Conservation (phyloP, 495 filamentous ascomycete species). For the Lasiosphaeria miniovina region DNA sequence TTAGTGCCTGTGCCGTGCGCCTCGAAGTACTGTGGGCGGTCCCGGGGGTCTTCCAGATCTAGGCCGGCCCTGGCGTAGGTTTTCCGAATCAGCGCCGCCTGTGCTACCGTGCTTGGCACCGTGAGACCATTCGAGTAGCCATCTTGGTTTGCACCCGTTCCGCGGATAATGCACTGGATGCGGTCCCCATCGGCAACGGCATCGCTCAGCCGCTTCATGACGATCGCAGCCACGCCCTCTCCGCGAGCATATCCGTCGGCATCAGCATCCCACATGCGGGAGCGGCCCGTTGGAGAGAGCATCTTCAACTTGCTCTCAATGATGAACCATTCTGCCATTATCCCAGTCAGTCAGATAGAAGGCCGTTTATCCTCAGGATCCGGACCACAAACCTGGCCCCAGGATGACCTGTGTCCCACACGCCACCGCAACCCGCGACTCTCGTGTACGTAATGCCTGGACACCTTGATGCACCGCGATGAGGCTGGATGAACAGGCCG, state of each 20-base stretch:
- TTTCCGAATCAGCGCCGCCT: constrained; percentile 44
- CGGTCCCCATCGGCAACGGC: constrained; percentile 48
- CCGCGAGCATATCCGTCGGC: constrained; percentile 63
- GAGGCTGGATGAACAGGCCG: constrained; percentile 55
- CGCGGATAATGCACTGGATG: constrained; percentile 58
- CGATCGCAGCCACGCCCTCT: constrained; percentile 53
- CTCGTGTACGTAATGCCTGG: constrained; percentile 42
- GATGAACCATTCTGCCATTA: constrained; percentile 34
- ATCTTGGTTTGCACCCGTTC: constrained; percentile 53
- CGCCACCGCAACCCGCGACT: constrained; percentile 40
- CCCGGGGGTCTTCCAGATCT: constrained; percentile 1
- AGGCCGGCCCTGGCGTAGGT: constrained; percentile 30
- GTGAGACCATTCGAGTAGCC: constrained; percentile 51
- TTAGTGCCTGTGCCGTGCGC: background rate
- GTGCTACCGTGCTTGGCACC: constrained; percentile 44
- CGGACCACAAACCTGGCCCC: background rate
- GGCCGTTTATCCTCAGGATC: too few relatives aligned
- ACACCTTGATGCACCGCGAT: constrained; percentile 51
- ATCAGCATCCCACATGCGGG: constrained; percentile 53
- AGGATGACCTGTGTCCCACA: constrained; percentile 52
- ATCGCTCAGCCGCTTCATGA: constrained; percentile 52
- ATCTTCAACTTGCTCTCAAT: constrained; percentile 31
- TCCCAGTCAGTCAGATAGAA: too few relatives aligned
- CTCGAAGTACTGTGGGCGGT: constrained; percentile 24
- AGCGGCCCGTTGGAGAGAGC: constrained; percentile 39